Evolutionary conservation across 495 filamentous ascomycete species (phyloP).

Genomic region (Aspergillus olivimuriae): DNA sequence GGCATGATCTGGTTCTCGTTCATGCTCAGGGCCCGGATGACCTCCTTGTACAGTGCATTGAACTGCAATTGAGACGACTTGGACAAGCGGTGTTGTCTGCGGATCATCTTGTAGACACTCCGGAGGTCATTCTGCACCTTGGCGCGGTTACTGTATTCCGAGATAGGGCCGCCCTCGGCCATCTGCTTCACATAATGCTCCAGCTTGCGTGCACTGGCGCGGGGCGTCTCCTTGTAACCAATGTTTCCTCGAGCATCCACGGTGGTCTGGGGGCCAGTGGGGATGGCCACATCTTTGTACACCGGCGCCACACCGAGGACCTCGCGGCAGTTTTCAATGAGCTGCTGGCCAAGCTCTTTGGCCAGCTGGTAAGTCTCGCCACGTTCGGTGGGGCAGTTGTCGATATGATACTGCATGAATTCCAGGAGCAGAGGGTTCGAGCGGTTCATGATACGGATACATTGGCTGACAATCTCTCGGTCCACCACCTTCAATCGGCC

Average conservation of each 20-base stretch:
- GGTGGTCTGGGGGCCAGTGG: slow-evolving; percentile 84
- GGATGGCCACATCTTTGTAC: slow-evolving; percentile 91
- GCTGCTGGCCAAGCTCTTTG: slow-evolving; percentile 87
- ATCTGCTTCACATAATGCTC: slow-evolving; percentile 99
- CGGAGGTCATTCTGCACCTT: slow-evolving; percentile 95
- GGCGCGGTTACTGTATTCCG: slow-evolving; percentile 94
- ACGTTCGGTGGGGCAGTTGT: slow-evolving; percentile 93
- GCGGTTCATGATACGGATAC: slow-evolving; percentile 98
- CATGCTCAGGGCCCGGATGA: slow-evolving; percentile 89
- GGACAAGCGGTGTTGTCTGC: slow-evolving; percentile 92
- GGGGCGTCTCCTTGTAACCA: slow-evolving; percentile 80
- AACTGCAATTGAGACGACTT: slow-evolving; percentile 93
- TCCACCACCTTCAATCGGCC: slow-evolving; percentile 88
- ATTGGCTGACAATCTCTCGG: slow-evolving; percentile 95
- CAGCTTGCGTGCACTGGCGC: slow-evolving; percentile 86
- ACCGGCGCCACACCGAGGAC: slow-evolving; percentile 74
- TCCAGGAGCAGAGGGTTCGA: slow-evolving; percentile 92
- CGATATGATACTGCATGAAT: slow-evolving; percentile 99
- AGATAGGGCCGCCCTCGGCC: slow-evolving; percentile 96
- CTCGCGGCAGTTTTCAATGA: slow-evolving; percentile 97
- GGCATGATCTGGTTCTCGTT: slow-evolving; percentile 96
- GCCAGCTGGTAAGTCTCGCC: slow-evolving; percentile 97
- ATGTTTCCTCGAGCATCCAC: slow-evolving; percentile 87
- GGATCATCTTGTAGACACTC: slow-evolving; percentile 94
- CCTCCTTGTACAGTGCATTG: slow-evolving; percentile 86